These are phyloP conservation scores for Fusarium brevicatenulatum DNA, from an alignment of 2,329 filamentous ascomycete species.

Conservation along the genomic window DNA sequence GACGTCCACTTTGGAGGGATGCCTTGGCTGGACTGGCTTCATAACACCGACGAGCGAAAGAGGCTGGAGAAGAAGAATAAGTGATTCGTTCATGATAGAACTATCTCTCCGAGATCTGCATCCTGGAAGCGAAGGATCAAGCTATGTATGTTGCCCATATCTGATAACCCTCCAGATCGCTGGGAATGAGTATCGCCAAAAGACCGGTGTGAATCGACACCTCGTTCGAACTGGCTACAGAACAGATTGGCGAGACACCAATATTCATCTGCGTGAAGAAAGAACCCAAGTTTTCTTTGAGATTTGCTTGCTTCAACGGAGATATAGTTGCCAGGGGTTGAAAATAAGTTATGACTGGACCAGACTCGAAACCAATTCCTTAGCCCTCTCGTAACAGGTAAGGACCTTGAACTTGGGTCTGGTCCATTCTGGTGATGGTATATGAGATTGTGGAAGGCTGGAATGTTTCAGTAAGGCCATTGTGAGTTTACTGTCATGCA, in stretches of 20 bases:
- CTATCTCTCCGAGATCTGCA: background rate
- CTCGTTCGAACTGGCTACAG: background rate
- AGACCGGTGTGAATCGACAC: background rate
- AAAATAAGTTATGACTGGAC: background rate
- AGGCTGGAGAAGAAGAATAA: background rate
- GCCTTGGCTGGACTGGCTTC: constrained; percentile 64
- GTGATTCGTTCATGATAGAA: background rate
- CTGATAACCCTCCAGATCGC: background rate
- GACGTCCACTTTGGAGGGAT: constrained; percentile 63
- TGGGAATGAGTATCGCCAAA: background rate
- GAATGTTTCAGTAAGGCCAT: background rate
- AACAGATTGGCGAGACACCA: constrained; percentile 4
- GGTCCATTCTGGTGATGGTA: constrained; percentile 16
- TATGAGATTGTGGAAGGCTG: constrained; percentile 29
- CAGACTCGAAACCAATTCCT: constrained; percentile 17
- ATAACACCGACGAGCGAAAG: constrained; percentile 55
- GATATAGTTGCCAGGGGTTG: too few relatives aligned
- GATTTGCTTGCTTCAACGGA: rapidly evolving
- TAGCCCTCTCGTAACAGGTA: background rate
- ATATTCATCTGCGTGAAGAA: constrained; percentile 3
- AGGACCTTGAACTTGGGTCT: background rate
- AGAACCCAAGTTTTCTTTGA: background rate
- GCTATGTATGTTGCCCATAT: background rate
- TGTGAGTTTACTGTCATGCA: too few relatives aligned
- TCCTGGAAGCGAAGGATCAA: background rate